These are phyloP conservation scores for Omphalotus guepiniiformis DNA, from an alignment of 768 basidiomycete species.

Conservation along the genomic window DNA sequence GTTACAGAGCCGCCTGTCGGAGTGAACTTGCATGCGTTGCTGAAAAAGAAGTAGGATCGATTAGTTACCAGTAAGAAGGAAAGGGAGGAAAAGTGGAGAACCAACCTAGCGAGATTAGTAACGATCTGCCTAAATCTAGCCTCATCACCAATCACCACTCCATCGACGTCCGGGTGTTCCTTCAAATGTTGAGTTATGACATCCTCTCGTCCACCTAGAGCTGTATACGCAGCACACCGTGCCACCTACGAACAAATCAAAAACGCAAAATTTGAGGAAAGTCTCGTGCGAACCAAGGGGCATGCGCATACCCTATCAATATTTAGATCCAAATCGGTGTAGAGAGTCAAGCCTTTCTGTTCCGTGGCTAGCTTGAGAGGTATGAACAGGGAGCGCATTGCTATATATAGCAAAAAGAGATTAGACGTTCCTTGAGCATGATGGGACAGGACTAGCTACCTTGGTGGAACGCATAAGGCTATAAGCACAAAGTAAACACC, in stretches of 20 bases:
- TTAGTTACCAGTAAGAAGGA: background rate
- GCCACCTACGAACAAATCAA: conserved; percentile 32
- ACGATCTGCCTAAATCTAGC: conserved; percentile 62
- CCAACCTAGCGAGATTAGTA: conserved; percentile 63
- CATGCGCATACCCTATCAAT: conserved; percentile 43
- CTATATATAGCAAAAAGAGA: background rate
- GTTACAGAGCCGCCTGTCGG: conserved; percentile 52
- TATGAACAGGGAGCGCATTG: conserved; percentile 54
- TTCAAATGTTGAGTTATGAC: conserved; percentile 24
- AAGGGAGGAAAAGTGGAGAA: background rate
- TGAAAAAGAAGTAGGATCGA: conserved; percentile 2
- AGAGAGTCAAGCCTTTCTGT: conserved; percentile 52
- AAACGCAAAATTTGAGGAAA: background rate
- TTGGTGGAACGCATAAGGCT: conserved; percentile 59
- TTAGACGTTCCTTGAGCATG: background rate
- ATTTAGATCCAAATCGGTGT: conserved; percentile 48
- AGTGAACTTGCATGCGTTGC: conserved; percentile 62
- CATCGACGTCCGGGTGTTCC: conserved; percentile 28
- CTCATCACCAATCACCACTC: conserved; percentile 65
- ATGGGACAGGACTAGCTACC: conserved; percentile 13
- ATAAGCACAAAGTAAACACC: background rate
- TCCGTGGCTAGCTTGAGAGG: conserved; percentile 51
- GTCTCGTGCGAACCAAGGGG: background rate
- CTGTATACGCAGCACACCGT: conserved; percentile 39
- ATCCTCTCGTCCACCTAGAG: conserved; percentile 34